A percentile compares a stretch with the other conserved stretches of the same genome.
Conservation (phyloP, 2,329 filamentous ascomycete species). For the Hypomyces rosellus region DNA sequence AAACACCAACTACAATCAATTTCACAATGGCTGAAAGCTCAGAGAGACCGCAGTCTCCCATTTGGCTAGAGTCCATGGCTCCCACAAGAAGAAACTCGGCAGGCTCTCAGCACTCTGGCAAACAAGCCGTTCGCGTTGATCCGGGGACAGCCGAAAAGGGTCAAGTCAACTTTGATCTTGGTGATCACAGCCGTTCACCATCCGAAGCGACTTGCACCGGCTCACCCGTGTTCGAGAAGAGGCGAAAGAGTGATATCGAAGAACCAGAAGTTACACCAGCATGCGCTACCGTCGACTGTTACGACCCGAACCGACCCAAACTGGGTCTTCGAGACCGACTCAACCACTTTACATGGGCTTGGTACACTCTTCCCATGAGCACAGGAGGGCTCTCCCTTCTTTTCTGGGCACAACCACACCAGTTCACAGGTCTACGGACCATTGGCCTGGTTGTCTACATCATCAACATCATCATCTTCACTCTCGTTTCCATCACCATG, state of each 20-base stretch:
- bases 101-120: not conserved
- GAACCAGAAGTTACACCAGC: not conserved
- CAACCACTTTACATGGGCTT: conserved; percentile 62
- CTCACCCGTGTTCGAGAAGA: conserved; percentile 2
- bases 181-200: conserved; percentile 1
- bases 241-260: not conserved
- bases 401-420: conserved; percentile 55
- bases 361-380: conserved; percentile 71
- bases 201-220: conserved; percentile 5
- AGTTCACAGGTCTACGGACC: conserved; percentile 55
- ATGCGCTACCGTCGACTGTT: conserved; percentile 13
- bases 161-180: not conserved
- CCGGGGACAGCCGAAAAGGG: not conserved
- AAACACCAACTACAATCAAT: too few species aligned
- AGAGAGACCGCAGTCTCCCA: not conserved
- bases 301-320: conserved; percentile 20
- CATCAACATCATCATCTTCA: conserved; percentile 60
- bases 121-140: not conserved
- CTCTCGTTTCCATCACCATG: conserved; percentile 47
- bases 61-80: conserved; percentile 8
- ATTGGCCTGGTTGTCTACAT: conserved; percentile 65
- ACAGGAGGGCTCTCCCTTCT: conserved; percentile 64
- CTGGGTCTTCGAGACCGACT: conserved; percentile 39
- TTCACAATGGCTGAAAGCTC: not conserved
- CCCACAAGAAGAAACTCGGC: conserved; percentile 6